Percentiles rank a stretch among this genome's conserved stretches.
Evolutionary conservation across 768 basidiomycete species (phyloP).

Genomic region (Daedaleopsis nitida): DNA sequence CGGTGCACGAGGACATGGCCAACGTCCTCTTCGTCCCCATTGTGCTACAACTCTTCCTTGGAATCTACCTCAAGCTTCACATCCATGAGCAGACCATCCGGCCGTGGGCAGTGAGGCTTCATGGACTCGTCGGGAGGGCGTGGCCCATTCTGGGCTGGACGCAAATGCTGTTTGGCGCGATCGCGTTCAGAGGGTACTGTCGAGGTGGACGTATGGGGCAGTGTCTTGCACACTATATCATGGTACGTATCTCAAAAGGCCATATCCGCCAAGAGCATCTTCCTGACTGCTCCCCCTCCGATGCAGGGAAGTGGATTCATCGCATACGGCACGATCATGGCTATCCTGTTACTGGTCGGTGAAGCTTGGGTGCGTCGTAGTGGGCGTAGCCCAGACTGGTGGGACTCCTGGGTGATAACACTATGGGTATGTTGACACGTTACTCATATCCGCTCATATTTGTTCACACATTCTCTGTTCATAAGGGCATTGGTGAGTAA

Average conservation of each 20-base stretch:
- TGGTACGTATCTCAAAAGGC: slow-evolving; percentile 41
- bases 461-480: background rate
- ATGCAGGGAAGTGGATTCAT: slow-evolving; percentile 81
- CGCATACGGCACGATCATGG: slow-evolving; percentile 81
- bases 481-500: slow-evolving; percentile 58
- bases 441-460: background rate
- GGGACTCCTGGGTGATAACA: slow-evolving; percentile 73
- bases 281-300: background rate
- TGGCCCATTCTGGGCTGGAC: slow-evolving; percentile 89
- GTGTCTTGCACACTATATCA: slow-evolving; percentile 87
- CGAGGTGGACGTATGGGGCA: slow-evolving; percentile 76
- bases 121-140: slow-evolving; percentile 79
- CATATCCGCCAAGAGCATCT: background rate
- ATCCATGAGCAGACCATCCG: slow-evolving; percentile 77
- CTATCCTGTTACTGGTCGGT: slow-evolving; percentile 74
- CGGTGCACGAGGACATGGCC: slow-evolving; percentile 73
- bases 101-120: slow-evolving; percentile 67
- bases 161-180: slow-evolving; percentile 86
- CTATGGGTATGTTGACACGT: slow-evolving; percentile 46
- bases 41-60: slow-evolving; percentile 64
- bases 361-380: slow-evolving; percentile 75
- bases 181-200: slow-evolving; percentile 77
- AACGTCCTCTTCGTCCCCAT: slow-evolving; percentile 69
- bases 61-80: slow-evolving; percentile 91
- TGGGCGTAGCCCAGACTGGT: slow-evolving; percentile 80